Percentiles rank a stretch among this genome's conserved stretches.
phyloP scores from a whole-genome alignment of 176 grass and related monocot genomes.

The Cymbopogon citratus region DNA sequence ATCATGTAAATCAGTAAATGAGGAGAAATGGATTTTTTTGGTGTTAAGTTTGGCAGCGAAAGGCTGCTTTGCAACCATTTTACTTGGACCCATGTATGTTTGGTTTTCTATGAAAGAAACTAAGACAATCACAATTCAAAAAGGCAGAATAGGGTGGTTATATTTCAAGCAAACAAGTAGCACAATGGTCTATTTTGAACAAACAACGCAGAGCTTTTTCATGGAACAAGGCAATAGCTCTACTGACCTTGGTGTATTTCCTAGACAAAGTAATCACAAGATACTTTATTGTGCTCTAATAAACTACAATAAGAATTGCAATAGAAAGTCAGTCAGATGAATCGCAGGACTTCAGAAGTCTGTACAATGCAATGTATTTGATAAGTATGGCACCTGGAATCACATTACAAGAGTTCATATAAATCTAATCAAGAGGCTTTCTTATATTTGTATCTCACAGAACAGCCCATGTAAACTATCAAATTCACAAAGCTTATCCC shows the following conservation, averaged over 20 bases:
- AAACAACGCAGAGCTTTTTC: neutral
- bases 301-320: neutral
- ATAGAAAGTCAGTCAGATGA: neutral
- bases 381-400: neutral
- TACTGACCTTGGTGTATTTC: neutral
- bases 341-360: neutral
- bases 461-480: slow-evolving; percentile 51
- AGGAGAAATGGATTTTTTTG: neutral
- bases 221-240: neutral
- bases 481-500: slow-evolving; percentile 67
- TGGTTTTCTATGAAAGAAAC: neutral
- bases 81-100: neutral
- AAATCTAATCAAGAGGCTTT: slow-evolving; percentile 37
- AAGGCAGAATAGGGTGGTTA: neutral
- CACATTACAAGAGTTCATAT: neutral
- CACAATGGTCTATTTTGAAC: neutral
- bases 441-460: slow-evolving; percentile 72
- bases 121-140: neutral
- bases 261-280: neutral
- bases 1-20: neutral
- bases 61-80: neutral
- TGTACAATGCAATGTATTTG: slow-evolving; percentile 1
- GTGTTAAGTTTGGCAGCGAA: neutral
- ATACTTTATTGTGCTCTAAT: neutral
- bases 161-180: neutral